Evolutionary conservation across 2,329 filamentous ascomycete genomes (phyloP).

Genomic region (Ploettnerulaceae sp.): DNA sequence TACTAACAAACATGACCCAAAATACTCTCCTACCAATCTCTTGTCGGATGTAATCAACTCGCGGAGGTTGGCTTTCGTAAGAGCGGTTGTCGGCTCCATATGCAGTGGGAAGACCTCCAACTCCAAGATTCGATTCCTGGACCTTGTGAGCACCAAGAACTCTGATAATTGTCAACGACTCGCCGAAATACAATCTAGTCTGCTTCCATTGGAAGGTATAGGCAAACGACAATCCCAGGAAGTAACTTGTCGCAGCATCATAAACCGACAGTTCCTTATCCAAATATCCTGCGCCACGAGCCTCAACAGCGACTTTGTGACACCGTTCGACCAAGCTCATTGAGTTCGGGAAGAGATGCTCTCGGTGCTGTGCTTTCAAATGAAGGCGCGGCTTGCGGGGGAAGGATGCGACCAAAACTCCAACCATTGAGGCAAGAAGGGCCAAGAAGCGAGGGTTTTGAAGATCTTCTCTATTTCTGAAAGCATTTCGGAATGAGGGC

Average conservation of each 20-base stretch:
- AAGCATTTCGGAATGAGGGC: slow-evolving; percentile 67
- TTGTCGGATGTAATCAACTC: slow-evolving; percentile 62
- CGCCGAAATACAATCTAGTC: slow-evolving; percentile 67
- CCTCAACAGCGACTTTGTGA: slow-evolving; percentile 61
- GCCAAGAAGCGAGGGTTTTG: slow-evolving; percentile 63
- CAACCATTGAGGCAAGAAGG: slow-evolving; percentile 70
- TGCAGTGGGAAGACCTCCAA: slow-evolving; percentile 20
- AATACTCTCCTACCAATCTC: slow-evolving; percentile 76
- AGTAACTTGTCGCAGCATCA: slow-evolving; percentile 70
- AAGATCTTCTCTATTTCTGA: slow-evolving; percentile 61
- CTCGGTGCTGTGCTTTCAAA: slow-evolving; percentile 60
- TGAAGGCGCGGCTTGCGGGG: slow-evolving; percentile 66
- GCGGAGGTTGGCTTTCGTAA: slow-evolving; percentile 13
- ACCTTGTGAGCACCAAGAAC: slow-evolving; percentile 61
- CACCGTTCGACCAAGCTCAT: slow-evolving; percentile 67
- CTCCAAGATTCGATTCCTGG: slow-evolving; percentile 37
- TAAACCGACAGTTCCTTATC: slow-evolving; percentile 53
- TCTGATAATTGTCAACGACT: slow-evolving; percentile 64
- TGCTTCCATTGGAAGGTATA: slow-evolving; percentile 65
- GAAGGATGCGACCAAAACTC: slow-evolving; percentile 68
- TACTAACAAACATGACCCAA: slow-evolving; percentile 74
- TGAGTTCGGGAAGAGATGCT: slow-evolving; percentile 62
- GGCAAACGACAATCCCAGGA: slow-evolving; percentile 60
- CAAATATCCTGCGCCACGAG: slow-evolving; percentile 56
- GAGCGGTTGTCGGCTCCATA: slow-evolving; percentile 22